Evolutionary conservation across 768 basidiomycete genomes (phyloP).

Genomic region (Dacryopinax spathularia): DNA sequence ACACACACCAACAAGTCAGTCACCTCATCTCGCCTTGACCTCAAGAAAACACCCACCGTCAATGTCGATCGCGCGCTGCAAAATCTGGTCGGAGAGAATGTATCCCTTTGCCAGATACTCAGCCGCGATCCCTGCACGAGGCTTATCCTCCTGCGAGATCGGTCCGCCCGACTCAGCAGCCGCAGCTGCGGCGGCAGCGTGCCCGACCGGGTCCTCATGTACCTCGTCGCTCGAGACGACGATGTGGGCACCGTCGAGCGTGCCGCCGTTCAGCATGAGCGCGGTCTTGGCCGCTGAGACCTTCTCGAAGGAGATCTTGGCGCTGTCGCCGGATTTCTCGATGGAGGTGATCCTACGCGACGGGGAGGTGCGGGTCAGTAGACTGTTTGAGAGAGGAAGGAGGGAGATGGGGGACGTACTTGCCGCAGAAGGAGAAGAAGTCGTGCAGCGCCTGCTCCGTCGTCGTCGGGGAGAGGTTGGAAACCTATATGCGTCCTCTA

Average conservation of each 20-base stretch:
- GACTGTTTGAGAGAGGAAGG: conserved; percentile 10
- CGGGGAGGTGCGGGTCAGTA: background rate
- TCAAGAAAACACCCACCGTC: conserved; percentile 24
- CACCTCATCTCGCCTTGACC: conserved; percentile 26
- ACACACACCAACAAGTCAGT: conserved; percentile 8
- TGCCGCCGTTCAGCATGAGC: conserved; percentile 60
- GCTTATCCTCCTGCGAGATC: conserved; percentile 81
- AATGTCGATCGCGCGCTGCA: conserved; percentile 38
- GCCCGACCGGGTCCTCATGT: conserved; percentile 39
- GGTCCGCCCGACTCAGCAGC: conserved; percentile 11
- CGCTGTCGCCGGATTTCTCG: conserved; percentile 33
- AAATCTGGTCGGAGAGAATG: conserved; percentile 56
- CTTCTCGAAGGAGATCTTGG: conserved; percentile 76
- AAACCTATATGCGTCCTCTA: conserved; percentile 37
- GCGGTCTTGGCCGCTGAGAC: conserved; percentile 72
- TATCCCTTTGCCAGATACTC: conserved; percentile 92
- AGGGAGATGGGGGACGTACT: conserved; percentile 29
- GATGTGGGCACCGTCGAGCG: conserved; percentile 57
- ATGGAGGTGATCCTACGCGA: conserved; percentile 48
- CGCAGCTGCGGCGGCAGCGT: conserved; percentile 14
- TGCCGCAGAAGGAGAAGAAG: conserved; percentile 86
- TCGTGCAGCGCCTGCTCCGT: conserved; percentile 55
- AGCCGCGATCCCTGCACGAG: conserved; percentile 76
- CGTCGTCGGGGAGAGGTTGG: conserved; percentile 51
- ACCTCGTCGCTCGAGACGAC: conserved; percentile 54